Base-by-base conservation (phyloP, 495 filamentous ascomycete genomes). In the Aspergillus funiculosus region DNA sequence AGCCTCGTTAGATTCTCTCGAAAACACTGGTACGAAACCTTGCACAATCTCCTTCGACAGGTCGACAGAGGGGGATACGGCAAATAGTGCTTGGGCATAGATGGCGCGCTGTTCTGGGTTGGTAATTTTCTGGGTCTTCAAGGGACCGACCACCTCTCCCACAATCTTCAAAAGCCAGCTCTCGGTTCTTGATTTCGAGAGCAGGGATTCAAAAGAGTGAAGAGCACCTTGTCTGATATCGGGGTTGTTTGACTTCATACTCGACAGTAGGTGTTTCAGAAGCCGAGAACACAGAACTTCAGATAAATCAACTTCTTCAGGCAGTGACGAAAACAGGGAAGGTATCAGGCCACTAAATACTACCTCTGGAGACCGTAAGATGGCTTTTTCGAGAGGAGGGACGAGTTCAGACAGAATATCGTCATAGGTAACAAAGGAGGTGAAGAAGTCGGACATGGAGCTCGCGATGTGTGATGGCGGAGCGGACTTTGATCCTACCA, bases 321-420 rank as follows among this genome's bases (percentile, higher is more conserved):
- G 79, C 18, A 97, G 68, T 15, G 86, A 74, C 4, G 69, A 60
- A 50, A 92, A 71, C 24, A 96, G 66, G 2, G 81, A 75, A 10
- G 81, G 72, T 26, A 95, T 68, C 25, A 97, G 64, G 46, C 85
- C 83, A 49, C 80, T 78, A 19, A 96, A 70, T 9, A 94, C 81
- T 25, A 97, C 82, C 60, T 98, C 92, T 0, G 92, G 92, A 13
- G 92, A 81, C 62, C 92, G 77, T 29, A 98, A 63, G 28, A 98
- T 77, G 1, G 85, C 82, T 62, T 94, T 94, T 53, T 98, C 92
- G 4, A 97, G 67, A 0, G 87, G 71, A 32, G 92, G 88, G 18
- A 89, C 70, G 25, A 96, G 48, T 28, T 92, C 84, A 43, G 79
- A 80, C 36, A 75, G 70, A 7, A 98, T 60, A 44, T 95, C 89